These are phyloP conservation scores for Hygrophila difformis DNA, from an alignment of 257 asterid genomes.

Conservation along the genomic window DNA sequence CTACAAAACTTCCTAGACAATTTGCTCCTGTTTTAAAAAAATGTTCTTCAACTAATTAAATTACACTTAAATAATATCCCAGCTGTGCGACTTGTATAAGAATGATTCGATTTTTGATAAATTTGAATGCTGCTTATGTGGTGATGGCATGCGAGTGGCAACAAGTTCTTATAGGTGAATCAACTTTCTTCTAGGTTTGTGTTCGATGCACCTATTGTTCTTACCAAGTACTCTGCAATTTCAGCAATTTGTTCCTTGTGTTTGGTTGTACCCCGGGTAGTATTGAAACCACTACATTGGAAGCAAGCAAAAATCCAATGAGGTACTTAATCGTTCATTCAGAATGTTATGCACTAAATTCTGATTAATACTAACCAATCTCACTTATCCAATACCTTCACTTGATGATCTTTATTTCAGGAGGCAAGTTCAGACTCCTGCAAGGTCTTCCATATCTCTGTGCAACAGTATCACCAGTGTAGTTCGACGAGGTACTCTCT, in stretches of 20 bases:
- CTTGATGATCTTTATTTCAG: slow-evolving; percentile 29
- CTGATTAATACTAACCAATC: background rate
- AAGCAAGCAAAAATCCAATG: slow-evolving; percentile 78
- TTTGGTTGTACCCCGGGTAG: slow-evolving; percentile 62
- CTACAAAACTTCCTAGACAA: slow-evolving; percentile 1
- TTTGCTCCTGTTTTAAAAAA: slow-evolving; percentile 1
- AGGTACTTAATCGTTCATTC: slow-evolving; percentile 38
- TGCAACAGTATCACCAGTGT: slow-evolving; percentile 80
- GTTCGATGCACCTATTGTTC: background rate
- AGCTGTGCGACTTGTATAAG: slow-evolving; percentile 90
- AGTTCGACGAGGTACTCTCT: slow-evolving; percentile 70
- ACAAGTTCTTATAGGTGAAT: slow-evolving; percentile 99
- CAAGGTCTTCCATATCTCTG: slow-evolving; percentile 85
- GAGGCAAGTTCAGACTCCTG: slow-evolving; percentile 85
- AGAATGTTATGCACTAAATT: slow-evolving; percentile 7
- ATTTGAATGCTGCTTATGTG: slow-evolving; percentile 96
- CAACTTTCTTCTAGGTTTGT: slow-evolving; percentile 16
- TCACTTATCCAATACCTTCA: slow-evolving; percentile 13
- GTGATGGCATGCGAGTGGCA: slow-evolving; percentile 87
- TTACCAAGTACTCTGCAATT: slow-evolving; percentile 10
- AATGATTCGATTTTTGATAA: slow-evolving; percentile 96
- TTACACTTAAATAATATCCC: slow-evolving; percentile 21
- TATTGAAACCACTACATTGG: slow-evolving; percentile 61
- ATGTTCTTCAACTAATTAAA: slow-evolving; percentile 18
- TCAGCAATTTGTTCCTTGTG: slow-evolving; percentile 74